A percentile compares a stretch with the other conserved stretches of the same genome.
Conservation (phyloP, 2,329 filamentous ascomycete species). For the Claviceps africana region DNA sequence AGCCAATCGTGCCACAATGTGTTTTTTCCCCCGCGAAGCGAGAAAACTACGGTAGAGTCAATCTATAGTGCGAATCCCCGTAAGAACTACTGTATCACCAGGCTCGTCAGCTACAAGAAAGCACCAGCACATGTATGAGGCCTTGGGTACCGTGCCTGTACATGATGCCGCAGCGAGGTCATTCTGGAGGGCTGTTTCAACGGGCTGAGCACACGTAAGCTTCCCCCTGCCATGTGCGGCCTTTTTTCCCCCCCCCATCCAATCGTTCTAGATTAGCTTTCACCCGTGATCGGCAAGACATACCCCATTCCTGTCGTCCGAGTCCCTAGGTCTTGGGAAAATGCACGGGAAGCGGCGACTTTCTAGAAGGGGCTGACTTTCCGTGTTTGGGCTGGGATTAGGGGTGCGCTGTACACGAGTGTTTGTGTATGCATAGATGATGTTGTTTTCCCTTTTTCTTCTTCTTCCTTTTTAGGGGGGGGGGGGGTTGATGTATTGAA, state of each 20-base stretch:
- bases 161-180: no score
- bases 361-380: neutral
- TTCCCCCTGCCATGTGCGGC: no score
- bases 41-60: neutral
- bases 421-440: neutral
- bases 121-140: no score
- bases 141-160: no score
- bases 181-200: no score
- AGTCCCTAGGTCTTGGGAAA: neutral
- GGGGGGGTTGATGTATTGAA: no score
- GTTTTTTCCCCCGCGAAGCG: neutral
- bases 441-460: neutral
- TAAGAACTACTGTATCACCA: neutral
- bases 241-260: no score
- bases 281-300: neutral
- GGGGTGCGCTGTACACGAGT: neutral
- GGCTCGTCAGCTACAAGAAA: no score
- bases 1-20: neutral
- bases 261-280: neutral
- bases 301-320: neutral
- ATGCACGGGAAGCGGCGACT: neutral
- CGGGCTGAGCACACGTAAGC: no score
- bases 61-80: neutral
- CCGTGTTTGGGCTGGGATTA: neutral
- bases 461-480: no score